Base-by-base conservation (phyloP, 306 rosid genomes). In the Astragalus glycyphyllos region DNA sequence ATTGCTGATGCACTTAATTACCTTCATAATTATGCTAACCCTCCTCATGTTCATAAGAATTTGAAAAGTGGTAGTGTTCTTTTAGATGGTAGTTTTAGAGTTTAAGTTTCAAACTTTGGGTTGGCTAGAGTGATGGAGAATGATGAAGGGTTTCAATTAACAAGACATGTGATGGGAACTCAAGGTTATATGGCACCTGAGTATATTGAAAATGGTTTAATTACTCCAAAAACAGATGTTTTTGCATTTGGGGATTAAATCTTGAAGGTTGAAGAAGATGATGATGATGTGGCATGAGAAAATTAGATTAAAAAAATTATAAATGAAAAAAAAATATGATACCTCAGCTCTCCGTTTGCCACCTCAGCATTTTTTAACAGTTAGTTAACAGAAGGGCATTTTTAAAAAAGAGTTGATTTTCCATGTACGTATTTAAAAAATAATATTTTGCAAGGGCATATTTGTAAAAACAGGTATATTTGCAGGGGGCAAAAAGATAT, bases 161-260 rank as follows among this genome's bases (percentile, higher is more conserved):
- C 94, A 3, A 84, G 94, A 66, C 96, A 90, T 64, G 96, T 87
- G 4, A 76, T 90, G 13, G 96, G 96, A 0, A 87, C 96, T n/a
- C 86, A 77, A 35, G 96, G 96, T 42, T 90, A 90, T 45, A 87
- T 90, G 91, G 55, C 96, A 20, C 89, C 96, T 0, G 96, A 90
- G 74, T 90, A 87, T 45, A 79, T 86, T 4, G 87, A 90, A 56
- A 83, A 81, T 12, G 91, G 96, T 29, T 72, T 90, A 56, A 84
- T 87, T 54, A 85, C 91, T 12, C 83, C 96, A 1, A 90, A 90
- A 44, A 67, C 87, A 35, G 96, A 90, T 77, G 93, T 84, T 51
- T 90, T 84, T 46, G 86, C 96, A 3, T 81, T 84, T 63, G 93
- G 96, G 47, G 91, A n/a, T n/a, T n/a, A n/a, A n/a, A n/a, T n/a